Evolutionary conservation across 1,284 basidiomycete genomes (phyloP), one percentile per base, ranked within the genome.

Genomic region (Sphaerobolus stellatus): DNA sequence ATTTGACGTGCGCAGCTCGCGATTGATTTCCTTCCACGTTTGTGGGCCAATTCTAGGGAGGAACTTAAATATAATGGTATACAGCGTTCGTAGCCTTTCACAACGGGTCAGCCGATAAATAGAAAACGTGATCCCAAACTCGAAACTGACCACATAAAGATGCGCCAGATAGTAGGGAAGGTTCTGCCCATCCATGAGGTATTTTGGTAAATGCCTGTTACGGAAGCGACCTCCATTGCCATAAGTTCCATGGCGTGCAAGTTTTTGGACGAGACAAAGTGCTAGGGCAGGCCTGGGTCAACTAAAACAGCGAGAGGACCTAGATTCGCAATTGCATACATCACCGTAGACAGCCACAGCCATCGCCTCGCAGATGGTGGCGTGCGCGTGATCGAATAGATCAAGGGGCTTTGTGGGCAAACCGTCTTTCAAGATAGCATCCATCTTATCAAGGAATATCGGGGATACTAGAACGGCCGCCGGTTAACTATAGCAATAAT

Each of bases 191-290:
- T 54, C 55, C 56, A 53, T 13, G 61, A 65, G 48, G 63, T 60
- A 51, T 65, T 67, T 54, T 67, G 61, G 52, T 63, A 68, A 31
- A 67, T 70, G 18, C 70, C 71, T 4, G 69, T 70, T 45, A 71
- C 58, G 24, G 64, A 66, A 2, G 71, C 71, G 54, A 72, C 66
- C 38, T 65, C 67, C 16, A 65, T 64, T 7, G 70, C 68, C 25
- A 69, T 64, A 27, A 68, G 62, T 48, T 67, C 67, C 11, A 68
- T 61, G 31, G 65, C 58, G 16, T 59, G 48, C 24, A 69, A 61
- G 45, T 67, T 66, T 27, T 57, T 54, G 29, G 61, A 55, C 43
- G 59, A 66, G 30, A 64, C 61, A 56, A 66, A 66, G 36, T 60
- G 57, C 69, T 72, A 46, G 9, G 6, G 14, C 9, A 29, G 41